These are phyloP conservation scores for Macadamia integrifolia DNA, from an alignment of 164 flowering plant species.

Conservation along the genomic window DNA sequence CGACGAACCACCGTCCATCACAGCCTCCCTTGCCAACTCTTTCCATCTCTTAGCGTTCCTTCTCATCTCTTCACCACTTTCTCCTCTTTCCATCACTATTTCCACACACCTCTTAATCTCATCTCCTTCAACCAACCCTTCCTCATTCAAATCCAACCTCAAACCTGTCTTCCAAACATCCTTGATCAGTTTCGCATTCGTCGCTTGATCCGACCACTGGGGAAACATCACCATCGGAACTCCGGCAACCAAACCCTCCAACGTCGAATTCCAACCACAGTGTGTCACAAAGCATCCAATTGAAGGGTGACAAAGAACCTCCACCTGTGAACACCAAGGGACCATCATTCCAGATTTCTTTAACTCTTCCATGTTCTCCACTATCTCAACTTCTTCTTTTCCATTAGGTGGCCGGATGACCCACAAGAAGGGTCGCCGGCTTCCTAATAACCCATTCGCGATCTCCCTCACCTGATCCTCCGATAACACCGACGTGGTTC, in stretches of 20 bases:
- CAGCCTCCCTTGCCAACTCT: constrained; percentile 7
- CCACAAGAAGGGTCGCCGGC: constrained; percentile 41
- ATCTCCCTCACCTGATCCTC: constrained; percentile 33
- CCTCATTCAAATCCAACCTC: not conserved
- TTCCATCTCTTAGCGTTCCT: constrained; percentile 6
- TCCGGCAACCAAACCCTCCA: constrained; percentile 1
- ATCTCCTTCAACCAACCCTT: constrained; percentile 11
- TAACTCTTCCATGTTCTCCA: constrained; percentile 12
- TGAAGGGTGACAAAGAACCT: not conserved
- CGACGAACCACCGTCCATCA: constrained; percentile 10
- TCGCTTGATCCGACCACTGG: constrained; percentile 7
- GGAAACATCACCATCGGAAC: constrained; percentile 13
- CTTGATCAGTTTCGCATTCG: constrained; percentile 11
- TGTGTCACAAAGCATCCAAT: not conserved
- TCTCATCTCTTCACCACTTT: constrained; percentile 25
- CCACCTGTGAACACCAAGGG: too few species aligned
- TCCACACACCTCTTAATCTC: constrained; percentile 50
- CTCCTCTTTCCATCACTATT: constrained; percentile 39
- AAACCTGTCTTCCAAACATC: constrained; percentile 9
- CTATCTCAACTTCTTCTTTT: constrained; percentile 26
- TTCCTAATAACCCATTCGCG: constrained; percentile 19
- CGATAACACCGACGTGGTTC: constrained; percentile 26
- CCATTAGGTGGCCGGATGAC: constrained; percentile 7
- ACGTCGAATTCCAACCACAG: too few species aligned
- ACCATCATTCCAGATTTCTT: too few species aligned